Conservation (phyloP, 2,329 filamentous ascomycete species). For the Epichloe gansuensis region DNA sequence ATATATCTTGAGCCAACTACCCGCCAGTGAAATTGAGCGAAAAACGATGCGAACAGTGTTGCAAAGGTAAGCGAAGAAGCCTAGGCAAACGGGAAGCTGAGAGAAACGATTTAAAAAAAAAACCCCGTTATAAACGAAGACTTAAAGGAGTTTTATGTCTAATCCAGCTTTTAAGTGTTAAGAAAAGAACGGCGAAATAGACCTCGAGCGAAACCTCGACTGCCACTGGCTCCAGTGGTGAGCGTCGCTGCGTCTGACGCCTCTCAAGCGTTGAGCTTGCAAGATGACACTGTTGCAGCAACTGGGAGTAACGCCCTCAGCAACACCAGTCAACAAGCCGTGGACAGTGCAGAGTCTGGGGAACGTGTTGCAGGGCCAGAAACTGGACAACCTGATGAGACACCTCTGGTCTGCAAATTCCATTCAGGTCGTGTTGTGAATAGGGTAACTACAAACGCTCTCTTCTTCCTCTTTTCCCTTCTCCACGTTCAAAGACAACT, state of each 20-base stretch:
- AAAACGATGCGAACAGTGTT: constrained; percentile 19
- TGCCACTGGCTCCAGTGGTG: not conserved
- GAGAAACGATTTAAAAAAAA: not conserved
- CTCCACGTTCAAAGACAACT: too few species aligned
- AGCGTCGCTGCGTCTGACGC: not conserved
- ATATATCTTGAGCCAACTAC: constrained; percentile 16
- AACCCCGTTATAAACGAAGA: too few species aligned
- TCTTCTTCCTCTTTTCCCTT: not conserved
- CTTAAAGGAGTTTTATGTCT: not conserved
- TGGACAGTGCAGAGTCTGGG: not conserved
- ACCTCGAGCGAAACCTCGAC: not conserved
- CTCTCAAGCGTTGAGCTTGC: not conserved
- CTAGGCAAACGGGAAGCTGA: not conserved
- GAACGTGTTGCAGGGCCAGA: not conserved
- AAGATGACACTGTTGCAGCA: not conserved
- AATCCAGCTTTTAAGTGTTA: not conserved
- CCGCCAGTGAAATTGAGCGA: constrained; percentile 15
- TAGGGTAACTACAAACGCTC: constrained; percentile 10
- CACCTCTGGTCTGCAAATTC: constrained; percentile 13
- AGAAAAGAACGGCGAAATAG: constrained; percentile 1
- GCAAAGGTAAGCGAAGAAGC: constrained; percentile 11
- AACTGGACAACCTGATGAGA: not conserved
- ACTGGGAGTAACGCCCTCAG: not conserved
- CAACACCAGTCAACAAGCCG: not conserved
- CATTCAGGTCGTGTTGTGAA: constrained; percentile 18